A percentile compares a stretch with the other conserved stretches of the same genome.
phyloP scores from a whole-genome alignment of 805 yeast species.

The Metschnikowia hibisci region DNA sequence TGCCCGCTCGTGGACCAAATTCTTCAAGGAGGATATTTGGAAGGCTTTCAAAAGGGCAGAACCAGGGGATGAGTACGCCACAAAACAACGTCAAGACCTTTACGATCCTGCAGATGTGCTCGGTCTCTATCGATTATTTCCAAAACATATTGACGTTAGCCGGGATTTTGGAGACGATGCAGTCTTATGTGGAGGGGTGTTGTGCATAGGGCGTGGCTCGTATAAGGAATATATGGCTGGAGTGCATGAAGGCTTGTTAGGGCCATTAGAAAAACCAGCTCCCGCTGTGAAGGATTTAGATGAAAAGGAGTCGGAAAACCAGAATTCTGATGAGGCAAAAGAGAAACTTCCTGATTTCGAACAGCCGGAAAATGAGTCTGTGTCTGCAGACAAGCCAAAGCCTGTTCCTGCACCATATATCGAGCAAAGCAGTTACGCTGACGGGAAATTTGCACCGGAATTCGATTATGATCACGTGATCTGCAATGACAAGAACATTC shows the following conservation, averaged over 20 bases:
- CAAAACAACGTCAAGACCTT: conserved; percentile 27
- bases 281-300: conserved; percentile 21
- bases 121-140: conserved; percentile 49
- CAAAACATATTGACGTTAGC: conserved; percentile 23
- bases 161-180: conserved; percentile 45
- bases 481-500: conserved; percentile 38
- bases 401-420: conserved; percentile 67
- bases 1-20: conserved; percentile 28
- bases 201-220: conserved; percentile 94
- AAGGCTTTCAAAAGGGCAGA: conserved; percentile 8
- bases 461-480: conserved; percentile 35
- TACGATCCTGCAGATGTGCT: conserved; percentile 46
- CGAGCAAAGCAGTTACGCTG: conserved; percentile 50
- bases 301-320: conserved; percentile 5
- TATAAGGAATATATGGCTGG: conserved; percentile 90
- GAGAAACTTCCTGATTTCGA: conserved; percentile 16
- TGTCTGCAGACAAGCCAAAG: conserved; percentile 23
- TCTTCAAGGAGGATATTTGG: conserved; percentile 18
- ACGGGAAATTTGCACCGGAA: conserved; percentile 58
- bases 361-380: conserved; percentile 21
- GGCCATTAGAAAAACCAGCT: conserved; percentile 62
- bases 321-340: conserved; percentile 13
- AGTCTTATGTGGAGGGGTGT: conserved; percentile 68
- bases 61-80: not conserved
- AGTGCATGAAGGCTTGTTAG: conserved; percentile 89